phyloP scores from a whole-genome alignment of 805 yeast genomes.

The Yamadazyma nakazawae region DNA sequence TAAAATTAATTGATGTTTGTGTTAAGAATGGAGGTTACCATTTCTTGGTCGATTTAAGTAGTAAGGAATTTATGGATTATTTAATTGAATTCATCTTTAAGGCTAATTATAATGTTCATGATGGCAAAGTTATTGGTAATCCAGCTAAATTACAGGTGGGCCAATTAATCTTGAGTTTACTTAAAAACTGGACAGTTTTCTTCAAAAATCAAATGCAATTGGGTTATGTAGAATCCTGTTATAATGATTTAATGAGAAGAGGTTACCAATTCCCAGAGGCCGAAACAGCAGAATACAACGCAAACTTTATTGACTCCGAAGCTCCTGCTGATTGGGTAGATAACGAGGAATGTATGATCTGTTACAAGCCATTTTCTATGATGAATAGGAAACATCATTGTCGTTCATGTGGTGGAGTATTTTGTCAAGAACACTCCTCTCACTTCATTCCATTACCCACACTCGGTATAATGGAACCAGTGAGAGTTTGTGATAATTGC shows the following conservation, averaged over 20 bases:
- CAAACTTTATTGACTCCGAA: constrained; percentile 71
- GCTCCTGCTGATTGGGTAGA: constrained; percentile 99
- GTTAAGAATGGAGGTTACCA: constrained; percentile 91
- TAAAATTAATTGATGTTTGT: constrained; percentile 79
- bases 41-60: constrained; percentile 72
- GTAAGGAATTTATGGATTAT: constrained; percentile 84
- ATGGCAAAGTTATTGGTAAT: constrained; percentile 19
- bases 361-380: constrained; percentile 75
- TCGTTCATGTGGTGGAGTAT: constrained; percentile 95
- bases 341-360: constrained; percentile 91
- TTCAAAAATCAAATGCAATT: constrained; percentile 66
- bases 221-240: constrained; percentile 59
- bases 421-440: constrained; percentile 80
- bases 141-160: constrained; percentile 45
- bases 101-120: constrained; percentile 33
- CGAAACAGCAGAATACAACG: constrained; percentile 23
- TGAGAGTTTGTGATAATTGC: constrained; percentile 92
- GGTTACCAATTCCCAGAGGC: constrained; percentile 65
- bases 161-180: constrained; percentile 53
- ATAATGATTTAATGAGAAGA: constrained; percentile 55
- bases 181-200: constrained; percentile 76
- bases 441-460: constrained; percentile 69
- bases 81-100: constrained; percentile 48
- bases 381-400: constrained; percentile 94
- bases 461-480: constrained; percentile 83